Evolutionary conservation across 495 filamentous ascomycete genomes (phyloP).

Genomic region (Aspergillus baeticus): DNA sequence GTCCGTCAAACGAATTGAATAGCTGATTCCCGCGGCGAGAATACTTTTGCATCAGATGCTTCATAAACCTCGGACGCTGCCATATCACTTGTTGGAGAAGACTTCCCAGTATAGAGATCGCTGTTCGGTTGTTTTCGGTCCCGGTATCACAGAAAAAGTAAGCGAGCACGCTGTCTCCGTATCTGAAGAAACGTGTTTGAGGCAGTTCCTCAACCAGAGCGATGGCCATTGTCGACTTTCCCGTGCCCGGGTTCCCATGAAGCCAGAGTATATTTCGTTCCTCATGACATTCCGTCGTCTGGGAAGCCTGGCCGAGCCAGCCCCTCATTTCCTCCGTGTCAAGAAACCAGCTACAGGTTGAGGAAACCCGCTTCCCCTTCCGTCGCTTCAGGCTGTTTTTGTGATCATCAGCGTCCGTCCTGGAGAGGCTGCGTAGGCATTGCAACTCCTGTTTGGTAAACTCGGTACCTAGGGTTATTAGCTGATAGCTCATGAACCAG

Average conservation of each 20-base stretch:
- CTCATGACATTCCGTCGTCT: too few species aligned
- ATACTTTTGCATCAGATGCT: conserved; percentile 23
- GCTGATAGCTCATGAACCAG: too few species aligned
- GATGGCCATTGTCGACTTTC: conserved; percentile 29
- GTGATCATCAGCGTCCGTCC: too few species aligned
- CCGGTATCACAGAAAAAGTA: conserved; percentile 32
- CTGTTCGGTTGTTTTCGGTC: conserved; percentile 13
- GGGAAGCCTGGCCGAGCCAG: too few species aligned
- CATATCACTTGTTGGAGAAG: conserved; percentile 27
- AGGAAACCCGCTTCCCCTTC: too few species aligned
- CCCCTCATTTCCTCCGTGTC: too few species aligned
- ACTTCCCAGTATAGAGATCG: conserved; percentile 23
- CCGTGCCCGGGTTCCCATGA: conserved; percentile 26
- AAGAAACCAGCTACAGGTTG: too few species aligned
- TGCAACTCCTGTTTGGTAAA: too few species aligned
- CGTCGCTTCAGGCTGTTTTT: too few species aligned
- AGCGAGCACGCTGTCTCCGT: conserved; percentile 14
- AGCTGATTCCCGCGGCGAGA: conserved; percentile 17
- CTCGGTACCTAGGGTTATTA: too few species aligned
- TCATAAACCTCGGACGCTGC: conserved; percentile 17
- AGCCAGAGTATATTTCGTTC: conserved; percentile 22
- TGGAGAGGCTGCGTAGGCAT: too few species aligned
- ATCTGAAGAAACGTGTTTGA: conserved; percentile 4
- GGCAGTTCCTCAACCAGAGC: conserved; percentile 21
- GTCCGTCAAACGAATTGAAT: conserved; percentile 26